Conservation (phyloP, 805 yeast genomes). For the Pichia nanzhaoensis region DNA sequence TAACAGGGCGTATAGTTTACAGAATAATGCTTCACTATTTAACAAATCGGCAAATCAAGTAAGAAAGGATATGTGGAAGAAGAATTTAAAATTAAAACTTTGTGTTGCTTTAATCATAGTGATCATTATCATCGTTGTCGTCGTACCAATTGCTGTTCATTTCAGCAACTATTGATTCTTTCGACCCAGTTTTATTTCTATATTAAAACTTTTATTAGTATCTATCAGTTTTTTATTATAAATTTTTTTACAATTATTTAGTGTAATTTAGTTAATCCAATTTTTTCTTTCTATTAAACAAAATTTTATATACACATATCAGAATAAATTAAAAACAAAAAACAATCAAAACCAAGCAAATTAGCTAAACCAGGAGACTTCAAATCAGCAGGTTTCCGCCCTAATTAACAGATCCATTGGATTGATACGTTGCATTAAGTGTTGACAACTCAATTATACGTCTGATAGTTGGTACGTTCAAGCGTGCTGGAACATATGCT, state of each 20-base stretch:
- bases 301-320: neutral
- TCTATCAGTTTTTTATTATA: neutral
- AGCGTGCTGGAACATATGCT: constrained; percentile 92
- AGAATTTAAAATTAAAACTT: constrained; percentile 92
- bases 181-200: too few relatives aligned
- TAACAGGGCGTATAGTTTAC: constrained; percentile 87
- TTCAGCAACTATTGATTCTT: constrained; percentile 35
- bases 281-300: neutral
- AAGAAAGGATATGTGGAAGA: constrained; percentile 99
- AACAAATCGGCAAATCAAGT: constrained; percentile 96
- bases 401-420: constrained; percentile 19
- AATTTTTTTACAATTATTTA: neutral
- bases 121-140: constrained; percentile 73
- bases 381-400: too few relatives aligned
- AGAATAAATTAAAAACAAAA: neutral
- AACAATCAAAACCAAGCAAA: neutral
- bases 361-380: neutral
- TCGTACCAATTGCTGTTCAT: constrained; percentile 91
- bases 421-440: constrained; percentile 70
- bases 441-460: constrained; percentile 85
- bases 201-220: neutral
- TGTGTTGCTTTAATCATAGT: constrained; percentile 78
- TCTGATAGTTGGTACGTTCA: constrained; percentile 82
- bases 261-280: neutral
- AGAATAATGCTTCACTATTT: constrained; percentile 88